A percentile compares a stretch with the other conserved stretches of the same genome.
Evolutionary conservation across 257 asterid genomes (phyloP).

Genomic region (Solanum habrochaites): DNA sequence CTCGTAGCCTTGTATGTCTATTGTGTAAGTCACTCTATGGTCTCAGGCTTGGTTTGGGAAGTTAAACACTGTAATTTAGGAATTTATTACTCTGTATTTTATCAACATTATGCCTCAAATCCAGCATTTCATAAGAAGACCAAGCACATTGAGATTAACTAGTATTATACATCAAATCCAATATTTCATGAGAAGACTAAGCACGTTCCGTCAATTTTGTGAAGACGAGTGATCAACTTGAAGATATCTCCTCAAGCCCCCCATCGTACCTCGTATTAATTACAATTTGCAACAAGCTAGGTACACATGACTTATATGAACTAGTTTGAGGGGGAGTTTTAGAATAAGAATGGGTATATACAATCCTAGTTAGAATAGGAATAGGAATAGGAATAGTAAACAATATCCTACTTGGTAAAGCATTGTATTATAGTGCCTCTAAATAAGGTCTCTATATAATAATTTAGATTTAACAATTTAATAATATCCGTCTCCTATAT

Average conservation of each 20-base stretch:
- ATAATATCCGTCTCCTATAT: background rate
- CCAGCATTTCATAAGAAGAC: background rate
- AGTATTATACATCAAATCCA: background rate
- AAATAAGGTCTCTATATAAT: background rate
- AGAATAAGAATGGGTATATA: background rate
- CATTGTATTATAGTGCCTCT: background rate
- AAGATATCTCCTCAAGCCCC: background rate
- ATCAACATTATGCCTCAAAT: background rate
- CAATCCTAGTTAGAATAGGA: too few relatives aligned
- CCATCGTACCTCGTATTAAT: background rate
- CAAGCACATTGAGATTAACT: background rate
- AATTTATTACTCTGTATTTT: background rate
- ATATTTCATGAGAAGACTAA: background rate
- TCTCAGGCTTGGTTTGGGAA: background rate
- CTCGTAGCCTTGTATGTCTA: background rate
- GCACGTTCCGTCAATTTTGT: background rate
- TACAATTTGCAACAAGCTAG: background rate
- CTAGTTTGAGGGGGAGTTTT: background rate
- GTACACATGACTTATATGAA: background rate
- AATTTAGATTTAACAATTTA: background rate
- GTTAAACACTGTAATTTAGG: background rate
- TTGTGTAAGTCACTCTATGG: background rate
- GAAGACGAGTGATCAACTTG: background rate
- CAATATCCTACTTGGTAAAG: background rate
- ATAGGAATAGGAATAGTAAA: background rate